Evolutionary conservation across 2,329 filamentous ascomycete species (phyloP), one percentile per base, ranked within the genome.

Genomic region (Dothiorella sarmentorum): DNA sequence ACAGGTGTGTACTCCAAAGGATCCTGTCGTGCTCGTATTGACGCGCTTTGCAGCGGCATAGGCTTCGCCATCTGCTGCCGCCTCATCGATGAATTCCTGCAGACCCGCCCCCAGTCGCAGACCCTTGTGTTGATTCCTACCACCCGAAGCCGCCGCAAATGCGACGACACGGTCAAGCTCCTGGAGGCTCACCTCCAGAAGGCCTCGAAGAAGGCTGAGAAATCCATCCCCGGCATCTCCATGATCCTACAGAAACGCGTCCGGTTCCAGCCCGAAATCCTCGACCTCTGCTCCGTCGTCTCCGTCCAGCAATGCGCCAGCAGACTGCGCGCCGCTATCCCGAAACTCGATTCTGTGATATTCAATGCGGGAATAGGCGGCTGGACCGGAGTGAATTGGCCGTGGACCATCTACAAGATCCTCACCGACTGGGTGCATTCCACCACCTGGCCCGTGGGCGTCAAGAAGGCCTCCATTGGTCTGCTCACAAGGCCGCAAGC

Each of bases 301-400:
- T 83, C 82, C 33, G 78, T 85, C 37, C 80, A 84, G 65, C 71
- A 75, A 27, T 71, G 87, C 31, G 76, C 80, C 38, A 74, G 78
- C 61, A 74, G 76, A 61, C 69, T 87, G 60, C 69, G 79, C 47
- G 75, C 84, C 18, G 74, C 74, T 18, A 78, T 91, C 38, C 86
- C 89, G 1, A 85, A 87, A 63, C 78, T 99, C 27, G 91, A 97
- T 72, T 82, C 82, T 2, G 79, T 94, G 20, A 80, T 97, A 35
- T 87, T 90, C 70, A 97, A 97, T 73, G 93, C 93, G 15, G 94
- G 92, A 0, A 87, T 93, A 37, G 91, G 91, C 20, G 91, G 90
- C 2, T 96, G 91, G 89, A 83, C 79, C 0, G 90, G 89, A n/a
- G 71, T 96, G 60, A 76, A 90, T 71, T 97, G 86, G 84, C 73